A percentile compares a stretch with the other conserved stretches of the same genome.
Conservation (phyloP, 257 asterid species). For the Echium plantagineum region DNA sequence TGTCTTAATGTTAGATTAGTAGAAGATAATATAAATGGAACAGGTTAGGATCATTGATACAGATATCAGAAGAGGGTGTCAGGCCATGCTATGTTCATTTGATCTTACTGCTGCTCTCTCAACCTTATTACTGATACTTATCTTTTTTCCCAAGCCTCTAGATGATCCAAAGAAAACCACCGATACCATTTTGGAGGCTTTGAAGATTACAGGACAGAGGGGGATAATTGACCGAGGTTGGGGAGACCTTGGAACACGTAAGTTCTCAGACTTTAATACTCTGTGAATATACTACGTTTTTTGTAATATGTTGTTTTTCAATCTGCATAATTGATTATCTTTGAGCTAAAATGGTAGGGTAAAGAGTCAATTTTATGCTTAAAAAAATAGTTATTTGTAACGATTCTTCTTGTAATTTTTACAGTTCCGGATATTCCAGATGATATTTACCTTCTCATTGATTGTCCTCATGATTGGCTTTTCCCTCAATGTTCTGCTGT, state of each 20-base stretch:
- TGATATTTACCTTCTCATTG: slow-evolving; percentile 58
- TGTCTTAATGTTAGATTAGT: too few species aligned
- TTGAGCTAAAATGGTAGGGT: background rate
- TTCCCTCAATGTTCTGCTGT: slow-evolving; percentile 96
- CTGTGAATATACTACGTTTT: background rate
- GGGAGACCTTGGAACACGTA: slow-evolving; percentile 95
- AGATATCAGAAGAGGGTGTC: too few species aligned
- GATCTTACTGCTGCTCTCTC: background rate
- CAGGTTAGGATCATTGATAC: too few species aligned
- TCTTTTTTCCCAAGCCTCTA: slow-evolving; percentile 54
- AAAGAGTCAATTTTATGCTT: background rate
- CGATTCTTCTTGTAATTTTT: slow-evolving; percentile 2
- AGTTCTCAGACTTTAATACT: slow-evolving; percentile 19
- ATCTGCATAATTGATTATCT: background rate
- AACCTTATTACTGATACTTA: slow-evolving; percentile 4
- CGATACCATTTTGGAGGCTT: slow-evolving; percentile 63
- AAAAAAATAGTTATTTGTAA: too few species aligned
- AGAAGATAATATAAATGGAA: too few species aligned
- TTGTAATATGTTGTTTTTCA: slow-evolving; percentile 4
- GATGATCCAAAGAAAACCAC: slow-evolving; percentile 79
- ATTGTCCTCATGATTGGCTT: slow-evolving; percentile 98
- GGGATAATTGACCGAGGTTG: slow-evolving; percentile 98
- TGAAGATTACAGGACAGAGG: slow-evolving; percentile 76
- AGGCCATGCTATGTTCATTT: too few species aligned
- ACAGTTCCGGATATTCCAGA: slow-evolving; percentile 71